These are phyloP conservation scores for Wakefieldia striispora DNA, from an alignment of 768 basidiomycete genomes.

Conservation along the genomic window DNA sequence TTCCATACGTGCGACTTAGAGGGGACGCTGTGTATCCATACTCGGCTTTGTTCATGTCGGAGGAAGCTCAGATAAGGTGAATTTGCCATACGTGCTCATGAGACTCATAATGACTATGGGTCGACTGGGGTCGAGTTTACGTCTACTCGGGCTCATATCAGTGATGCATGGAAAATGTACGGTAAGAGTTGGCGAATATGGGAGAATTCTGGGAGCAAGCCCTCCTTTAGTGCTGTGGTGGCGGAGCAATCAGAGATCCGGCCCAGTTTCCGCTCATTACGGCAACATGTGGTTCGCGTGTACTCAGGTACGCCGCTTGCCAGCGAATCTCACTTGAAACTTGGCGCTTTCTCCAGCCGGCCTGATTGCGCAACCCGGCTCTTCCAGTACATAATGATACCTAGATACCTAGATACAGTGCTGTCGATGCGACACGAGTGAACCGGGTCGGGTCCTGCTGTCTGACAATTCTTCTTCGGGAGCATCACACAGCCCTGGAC, in stretches of 20 bases:
- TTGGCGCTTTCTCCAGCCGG: no score
- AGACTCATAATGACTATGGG: not conserved
- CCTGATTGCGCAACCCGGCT: not conserved
- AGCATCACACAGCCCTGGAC: conserved; percentile 5
- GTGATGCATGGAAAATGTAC: not conserved
- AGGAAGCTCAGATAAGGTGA: conserved; percentile 20
- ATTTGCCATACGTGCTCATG: not conserved
- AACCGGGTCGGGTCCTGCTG: conserved; percentile 1
- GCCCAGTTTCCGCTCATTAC: conserved; percentile 20
- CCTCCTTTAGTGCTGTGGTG: not conserved
- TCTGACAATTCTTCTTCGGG: not conserved
- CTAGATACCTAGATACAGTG: not conserved
- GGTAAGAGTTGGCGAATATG: not conserved
- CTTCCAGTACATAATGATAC: conserved; percentile 15
- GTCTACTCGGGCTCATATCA: conserved; percentile 3
- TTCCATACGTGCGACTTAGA: conserved; percentile 18
- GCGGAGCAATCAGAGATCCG: conserved; percentile 4
- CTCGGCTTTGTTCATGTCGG: conserved; percentile 11
- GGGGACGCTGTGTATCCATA: conserved; percentile 18
- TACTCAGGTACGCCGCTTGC: conserved; percentile 21
- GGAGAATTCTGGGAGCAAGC: not conserved
- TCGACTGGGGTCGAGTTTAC: conserved; percentile 11
- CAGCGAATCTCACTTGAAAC: conserved; percentile 20
- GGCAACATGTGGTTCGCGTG: conserved; percentile 19
- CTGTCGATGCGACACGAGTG: not conserved